Base-by-base conservation (phyloP, 805 yeast species). In the Pichia manshurica region DNA sequence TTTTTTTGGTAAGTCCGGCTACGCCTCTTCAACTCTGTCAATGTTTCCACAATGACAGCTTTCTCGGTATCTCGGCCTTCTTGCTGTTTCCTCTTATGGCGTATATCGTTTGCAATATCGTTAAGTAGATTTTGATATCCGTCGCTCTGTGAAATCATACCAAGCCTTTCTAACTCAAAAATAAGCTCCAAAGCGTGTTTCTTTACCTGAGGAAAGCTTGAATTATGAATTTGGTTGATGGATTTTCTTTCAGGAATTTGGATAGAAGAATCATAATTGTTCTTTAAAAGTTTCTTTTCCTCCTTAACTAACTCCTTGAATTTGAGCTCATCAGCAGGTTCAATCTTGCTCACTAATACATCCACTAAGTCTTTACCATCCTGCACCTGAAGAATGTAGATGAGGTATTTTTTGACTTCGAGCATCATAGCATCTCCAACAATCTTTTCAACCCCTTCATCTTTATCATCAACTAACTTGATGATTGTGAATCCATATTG, bases 371-470 rank as follows among this genome's bases (percentile, higher is more conserved):
- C 91, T 46, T 83, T 74, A 40, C 91, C 71, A 53, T 80, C 82
- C 68, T 93, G 97, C 5, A 93, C 86, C 54, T 89, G 81, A 52
- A 90, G 79, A 58, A 91, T 79, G 59, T 88, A 88, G 15, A 84
- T 67, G n/a, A 90, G 68, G 55, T 89, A 84, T 52, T 96, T 71
- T 62, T 91, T 91, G 0, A 85, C 88, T 59, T 87, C 89, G 45
- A 87, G 75, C 57, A 83, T 69, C 28, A 87, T 65, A 5, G 84
- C 49, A 15, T 50, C 44, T 9, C 42, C 42, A 38, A 45, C 23
- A 17, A 49, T 19, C 16, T 45, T 48, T 8, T 50, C 40, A 34
- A 32, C 38, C 4, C 36, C 47, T 20, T 40, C 39, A 5, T 40
- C 39, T n/a, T 33, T 39, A 9, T 29, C 42, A 25, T 51, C 52